Evolutionary conservation across 2,329 filamentous ascomycete species (phyloP).

Genomic region (Fusarium temperatum): DNA sequence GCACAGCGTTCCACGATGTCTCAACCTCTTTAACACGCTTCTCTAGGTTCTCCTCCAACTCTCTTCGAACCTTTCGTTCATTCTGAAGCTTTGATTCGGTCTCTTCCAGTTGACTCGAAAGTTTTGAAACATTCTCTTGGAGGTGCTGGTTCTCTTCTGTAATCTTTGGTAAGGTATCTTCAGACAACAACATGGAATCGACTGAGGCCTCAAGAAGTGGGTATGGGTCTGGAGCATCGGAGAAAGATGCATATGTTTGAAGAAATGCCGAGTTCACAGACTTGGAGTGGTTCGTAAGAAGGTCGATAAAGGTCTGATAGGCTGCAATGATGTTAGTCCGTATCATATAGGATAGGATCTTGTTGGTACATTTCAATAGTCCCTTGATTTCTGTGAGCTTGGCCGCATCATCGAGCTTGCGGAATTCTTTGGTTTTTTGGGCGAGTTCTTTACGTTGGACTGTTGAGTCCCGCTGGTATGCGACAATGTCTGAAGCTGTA

Average conservation of each 20-base stretch:
- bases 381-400: constrained; percentile 91
- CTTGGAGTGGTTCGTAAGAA: constrained; percentile 95
- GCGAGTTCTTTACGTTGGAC: constrained; percentile 96
- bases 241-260: constrained; percentile 90
- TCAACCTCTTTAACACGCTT: constrained; percentile 88
- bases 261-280: constrained; percentile 92
- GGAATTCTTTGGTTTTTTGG: constrained; percentile 98
- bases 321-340: constrained; percentile 59
- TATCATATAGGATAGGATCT: not conserved
- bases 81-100: constrained; percentile 81
- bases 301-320: constrained; percentile 97
- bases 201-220: constrained; percentile 95
- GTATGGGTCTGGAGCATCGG: constrained; percentile 96
- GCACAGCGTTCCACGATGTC: constrained; percentile 85
- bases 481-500: constrained; percentile 93
- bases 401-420: constrained; percentile 87
- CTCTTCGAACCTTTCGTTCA: constrained; percentile 76
- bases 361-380: constrained; percentile 76
- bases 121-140: constrained; percentile 77
- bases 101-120: constrained; percentile 85
- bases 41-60: constrained; percentile 81
- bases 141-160: constrained; percentile 88
- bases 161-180: constrained; percentile 90
- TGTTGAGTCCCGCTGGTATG: constrained; percentile 93
- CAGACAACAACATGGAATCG: constrained; percentile 89